These are phyloP conservation scores for Tanozyma kutaoensis DNA, from an alignment of 805 yeast species.

Conservation along the genomic window DNA sequence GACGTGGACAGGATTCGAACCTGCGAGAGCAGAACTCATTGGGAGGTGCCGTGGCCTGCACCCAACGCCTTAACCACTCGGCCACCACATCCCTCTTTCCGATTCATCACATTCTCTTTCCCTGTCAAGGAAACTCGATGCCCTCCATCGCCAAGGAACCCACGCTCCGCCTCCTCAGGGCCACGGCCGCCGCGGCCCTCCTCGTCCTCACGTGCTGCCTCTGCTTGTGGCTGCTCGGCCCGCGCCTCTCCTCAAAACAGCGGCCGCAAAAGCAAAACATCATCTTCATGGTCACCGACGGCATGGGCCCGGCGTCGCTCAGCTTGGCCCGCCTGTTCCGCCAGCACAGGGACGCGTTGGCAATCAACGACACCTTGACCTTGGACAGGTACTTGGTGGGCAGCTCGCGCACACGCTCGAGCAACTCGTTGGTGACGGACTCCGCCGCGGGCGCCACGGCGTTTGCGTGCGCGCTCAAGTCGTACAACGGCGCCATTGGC, in stretches of 20 bases:
- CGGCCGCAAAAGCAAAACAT: too few relatives aligned
- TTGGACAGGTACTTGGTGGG: slow-evolving; percentile 70
- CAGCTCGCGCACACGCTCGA: slow-evolving; percentile 72
- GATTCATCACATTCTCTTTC: too few relatives aligned
- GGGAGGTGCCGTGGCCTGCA: slow-evolving; percentile 12
- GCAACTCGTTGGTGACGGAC: slow-evolving; percentile 70
- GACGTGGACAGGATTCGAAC: slow-evolving; percentile 15
- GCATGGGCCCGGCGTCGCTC: slow-evolving; percentile 88
- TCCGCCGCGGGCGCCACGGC: slow-evolving; percentile 98
- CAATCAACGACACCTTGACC: slow-evolving; percentile 40
- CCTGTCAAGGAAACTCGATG: too few relatives aligned
- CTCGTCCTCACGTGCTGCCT: too few relatives aligned
- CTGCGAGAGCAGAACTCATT: slow-evolving; percentile 14
- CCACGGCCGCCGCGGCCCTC: too few relatives aligned
- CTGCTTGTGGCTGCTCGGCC: too few relatives aligned
- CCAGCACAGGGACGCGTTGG: slow-evolving; percentile 44
- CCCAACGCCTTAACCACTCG: slow-evolving; percentile 15
- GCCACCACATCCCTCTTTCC: slow-evolving; percentile 15
- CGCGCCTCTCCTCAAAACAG: too few relatives aligned
- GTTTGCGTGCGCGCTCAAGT: slow-evolving; percentile 70
- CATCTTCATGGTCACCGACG: slow-evolving; percentile 84
- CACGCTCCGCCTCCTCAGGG: too few relatives aligned
- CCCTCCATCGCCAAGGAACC: too few relatives aligned
- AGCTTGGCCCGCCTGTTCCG: slow-evolving; percentile 67
- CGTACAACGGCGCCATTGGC: slow-evolving; percentile 89